Conservation (phyloP, 1,284 basidiomycete species). For the Polyporus tsugae region DNA sequence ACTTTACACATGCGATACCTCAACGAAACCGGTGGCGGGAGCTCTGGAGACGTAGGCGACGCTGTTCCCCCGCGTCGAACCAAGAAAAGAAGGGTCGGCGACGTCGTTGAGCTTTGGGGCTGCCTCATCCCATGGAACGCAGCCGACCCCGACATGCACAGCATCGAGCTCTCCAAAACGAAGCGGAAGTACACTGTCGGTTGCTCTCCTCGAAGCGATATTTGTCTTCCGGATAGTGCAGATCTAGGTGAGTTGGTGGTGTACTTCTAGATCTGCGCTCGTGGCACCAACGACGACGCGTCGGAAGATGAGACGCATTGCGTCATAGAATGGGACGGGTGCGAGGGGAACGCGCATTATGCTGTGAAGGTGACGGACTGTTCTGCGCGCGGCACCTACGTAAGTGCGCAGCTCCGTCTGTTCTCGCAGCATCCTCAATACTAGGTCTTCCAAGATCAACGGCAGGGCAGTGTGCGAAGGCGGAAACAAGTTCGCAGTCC, state of each 20-base stretch:
- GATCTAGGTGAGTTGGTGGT: slow-evolving; percentile 8
- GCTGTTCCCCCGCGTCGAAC: not conserved
- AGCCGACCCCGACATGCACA: slow-evolving; percentile 42
- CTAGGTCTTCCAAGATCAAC: slow-evolving; percentile 65
- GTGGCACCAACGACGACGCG: slow-evolving; percentile 53
- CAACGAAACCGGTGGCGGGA: not conserved
- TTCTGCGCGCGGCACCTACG: slow-evolving; percentile 86
- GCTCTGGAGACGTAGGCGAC: not conserved
- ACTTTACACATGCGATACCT: slow-evolving; percentile 1
- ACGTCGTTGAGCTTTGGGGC: slow-evolving; percentile 58
- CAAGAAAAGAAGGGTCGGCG: slow-evolving; percentile 4
- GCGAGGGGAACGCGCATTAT: slow-evolving; percentile 52
- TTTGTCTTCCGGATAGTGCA: slow-evolving; percentile 61
- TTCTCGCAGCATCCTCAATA: not conserved
- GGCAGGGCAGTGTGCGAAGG: slow-evolving; percentile 66
- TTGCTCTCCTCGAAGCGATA: slow-evolving; percentile 56
- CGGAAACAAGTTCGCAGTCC: slow-evolving; percentile 54
- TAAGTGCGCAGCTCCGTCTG: slow-evolving; percentile 50
- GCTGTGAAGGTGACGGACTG: slow-evolving; percentile 75
- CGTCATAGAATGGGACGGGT: slow-evolving; percentile 73
- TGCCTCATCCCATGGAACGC: slow-evolving; percentile 68
- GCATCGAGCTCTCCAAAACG: slow-evolving; percentile 68
- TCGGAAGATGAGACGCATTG: slow-evolving; percentile 72
- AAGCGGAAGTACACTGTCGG: slow-evolving; percentile 60
- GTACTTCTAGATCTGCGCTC: not conserved